Base-by-base conservation (phyloP, 192 early-diverging fungal genomes). In the Coemansia sp. region DNA sequence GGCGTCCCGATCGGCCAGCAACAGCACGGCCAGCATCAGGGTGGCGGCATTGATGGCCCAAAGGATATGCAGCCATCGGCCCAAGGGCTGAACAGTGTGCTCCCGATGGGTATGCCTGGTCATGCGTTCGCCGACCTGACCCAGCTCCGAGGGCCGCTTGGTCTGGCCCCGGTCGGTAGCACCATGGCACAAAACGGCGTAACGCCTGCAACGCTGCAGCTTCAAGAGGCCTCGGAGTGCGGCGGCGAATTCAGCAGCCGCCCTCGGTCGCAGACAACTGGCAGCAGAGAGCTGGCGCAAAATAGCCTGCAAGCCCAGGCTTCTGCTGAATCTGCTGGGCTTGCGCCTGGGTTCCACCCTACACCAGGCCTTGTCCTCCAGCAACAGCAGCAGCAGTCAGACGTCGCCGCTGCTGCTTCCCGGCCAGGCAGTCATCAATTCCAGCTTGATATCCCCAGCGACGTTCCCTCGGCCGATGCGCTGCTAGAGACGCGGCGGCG, bases 401-500 rank as follows among this genome's bases (percentile, higher is more conserved):
- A 27, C 11, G 2, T 13, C 7, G 11, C 31, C 11, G 10, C 31
- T 32, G 31, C 11, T 2, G 31, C 3, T 7, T 3, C n/a, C 11
- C 31, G n/a, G 3, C 3, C n/a, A 2, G 31, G 5, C 31, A 10
- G n/a, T n/a, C n/a, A n/a, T n/a, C n/a, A n/a, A n/a, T n/a, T n/a
- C 31, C 31, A 32, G 23, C 40, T 22, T 16, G 14, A n/a, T 26
- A 25, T 40, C 13, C 7, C 38, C 21, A 25, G 30, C 28, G 38
- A 52, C 3, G 35, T 57, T 3, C 57, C 63, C 2, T 54, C 69
- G 1, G 59, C 58, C 1, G 58, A 53, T 3, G 58, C 49, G 4
- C 59, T 65, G 28, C 58, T 62, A 8, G 46, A 60, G 44, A 62
- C 63, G 10, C 69, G 69, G 26, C 57, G 50, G 16, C 63, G 69